These are phyloP conservation scores for Hyaloscypha finlandica DNA, from an alignment of 495 filamentous ascomycete genomes.

Conservation along the genomic window DNA sequence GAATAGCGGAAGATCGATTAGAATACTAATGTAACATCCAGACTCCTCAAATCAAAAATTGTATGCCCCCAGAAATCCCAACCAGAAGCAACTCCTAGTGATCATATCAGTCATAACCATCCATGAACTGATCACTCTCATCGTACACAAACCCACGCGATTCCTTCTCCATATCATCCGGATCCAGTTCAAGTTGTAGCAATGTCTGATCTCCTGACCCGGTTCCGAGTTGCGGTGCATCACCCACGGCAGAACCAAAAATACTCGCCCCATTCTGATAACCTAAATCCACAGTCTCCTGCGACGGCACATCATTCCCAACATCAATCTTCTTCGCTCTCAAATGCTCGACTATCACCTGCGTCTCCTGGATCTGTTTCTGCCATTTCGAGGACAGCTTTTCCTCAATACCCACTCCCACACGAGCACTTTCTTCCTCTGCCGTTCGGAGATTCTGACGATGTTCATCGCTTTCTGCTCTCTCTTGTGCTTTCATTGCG, in stretches of 20 bases:
- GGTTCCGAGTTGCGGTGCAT: not conserved
- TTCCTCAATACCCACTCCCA: conserved; percentile 7
- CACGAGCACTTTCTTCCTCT: conserved; percentile 7
- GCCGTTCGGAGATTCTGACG: conserved; percentile 19
- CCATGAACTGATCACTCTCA: not conserved
- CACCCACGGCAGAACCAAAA: not conserved
- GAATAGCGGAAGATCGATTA: not conserved
- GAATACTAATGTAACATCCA: not conserved
- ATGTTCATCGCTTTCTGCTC: not conserved
- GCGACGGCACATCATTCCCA: not conserved
- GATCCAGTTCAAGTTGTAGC: no score
- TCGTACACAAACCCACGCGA: not conserved
- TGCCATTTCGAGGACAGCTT: conserved; percentile 18
- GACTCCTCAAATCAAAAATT: not conserved
- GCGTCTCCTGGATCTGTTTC: conserved; percentile 25
- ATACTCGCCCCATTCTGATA: not conserved
- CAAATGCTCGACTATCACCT: conserved; percentile 22
- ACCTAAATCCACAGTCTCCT: not conserved
- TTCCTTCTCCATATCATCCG: not conserved
- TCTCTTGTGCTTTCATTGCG: not conserved
- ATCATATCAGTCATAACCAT: no score
- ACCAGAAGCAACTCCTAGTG: no score
- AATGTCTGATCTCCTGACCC: no score
- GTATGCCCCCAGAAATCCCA: not conserved
- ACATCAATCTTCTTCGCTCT: not conserved